Conservation (phyloP, 257 asterid genomes). For the Pogostemon cablin region DNA sequence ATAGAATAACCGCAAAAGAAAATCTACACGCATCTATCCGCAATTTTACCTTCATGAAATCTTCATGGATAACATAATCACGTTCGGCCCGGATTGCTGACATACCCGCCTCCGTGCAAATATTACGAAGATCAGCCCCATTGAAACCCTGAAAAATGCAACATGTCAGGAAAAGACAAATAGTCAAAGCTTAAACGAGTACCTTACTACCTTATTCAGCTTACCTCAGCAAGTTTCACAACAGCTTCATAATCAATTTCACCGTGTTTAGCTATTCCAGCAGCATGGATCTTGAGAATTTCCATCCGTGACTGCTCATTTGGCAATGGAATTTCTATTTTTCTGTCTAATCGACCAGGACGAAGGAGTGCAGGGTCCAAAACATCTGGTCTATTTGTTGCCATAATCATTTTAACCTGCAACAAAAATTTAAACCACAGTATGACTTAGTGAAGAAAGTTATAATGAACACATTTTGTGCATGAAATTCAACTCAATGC, state of each 20-base stretch:
- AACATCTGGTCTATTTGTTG: conserved; percentile 94
- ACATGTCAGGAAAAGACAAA: conserved; percentile 5
- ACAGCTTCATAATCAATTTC: conserved; percentile 97
- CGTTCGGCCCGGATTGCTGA: conserved; percentile 94
- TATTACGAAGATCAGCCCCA: conserved; percentile 96
- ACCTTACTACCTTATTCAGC: conserved; percentile 21
- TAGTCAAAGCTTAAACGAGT: not conserved
- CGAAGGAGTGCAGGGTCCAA: conserved; percentile 98
- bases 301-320: conserved; percentile 95
- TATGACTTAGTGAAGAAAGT: conserved; percentile 1
- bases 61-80: conserved; percentile 97
- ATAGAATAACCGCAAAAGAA: not conserved
- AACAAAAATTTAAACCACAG: conserved; percentile 27
- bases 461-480: not conserved
- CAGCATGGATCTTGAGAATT: conserved; percentile 88
- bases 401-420: conserved; percentile 98
- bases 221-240: conserved; percentile 94
- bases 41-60: conserved; percentile 82
- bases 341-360: conserved; percentile 94
- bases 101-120: conserved; percentile 98
- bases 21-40: not conserved
- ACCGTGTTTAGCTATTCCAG: conserved; percentile 97
- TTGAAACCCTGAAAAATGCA: conserved; percentile 71
- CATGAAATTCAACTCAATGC: not conserved
- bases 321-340: conserved; percentile 94